phyloP scores from a whole-genome alignment of 2,329 filamentous ascomycete genomes.

The Hirsutella minnesotensis region DNA sequence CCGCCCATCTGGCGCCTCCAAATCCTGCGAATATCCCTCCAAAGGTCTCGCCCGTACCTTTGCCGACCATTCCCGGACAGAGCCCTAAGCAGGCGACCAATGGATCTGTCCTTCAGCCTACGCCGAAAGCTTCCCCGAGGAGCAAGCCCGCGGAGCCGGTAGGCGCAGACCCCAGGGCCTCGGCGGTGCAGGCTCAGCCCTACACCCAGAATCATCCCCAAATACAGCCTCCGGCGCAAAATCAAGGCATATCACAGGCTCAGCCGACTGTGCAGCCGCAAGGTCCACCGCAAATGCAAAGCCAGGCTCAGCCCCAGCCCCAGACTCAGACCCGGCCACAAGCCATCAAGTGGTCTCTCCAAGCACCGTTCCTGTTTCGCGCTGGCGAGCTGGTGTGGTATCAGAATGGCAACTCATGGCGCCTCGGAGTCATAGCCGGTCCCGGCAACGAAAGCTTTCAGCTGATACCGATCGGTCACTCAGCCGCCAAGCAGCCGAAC shows the following conservation, averaged over 20 bases:
- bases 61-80: conserved; percentile 22
- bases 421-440: conserved; percentile 31
- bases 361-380: conserved; percentile 28
- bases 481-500: conserved; percentile 22
- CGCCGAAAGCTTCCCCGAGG: not conserved
- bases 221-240: not conserved
- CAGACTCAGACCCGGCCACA: conserved; percentile 7
- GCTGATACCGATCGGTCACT: conserved; percentile 29
- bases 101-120: not conserved
- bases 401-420: conserved; percentile 33
- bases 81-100: conserved; percentile 19
- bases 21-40: conserved; percentile 3
- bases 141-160: not conserved
- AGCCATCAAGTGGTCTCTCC: conserved; percentile 18
- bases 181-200: conserved; percentile 3
- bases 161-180: not conserved
- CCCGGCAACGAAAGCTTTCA: conserved; percentile 19
- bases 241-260: not conserved
- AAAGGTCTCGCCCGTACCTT: conserved; percentile 24
- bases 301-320: conserved; percentile 8
- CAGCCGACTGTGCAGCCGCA: conserved; percentile 3
- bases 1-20: conserved; percentile 2
- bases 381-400: conserved; percentile 40
- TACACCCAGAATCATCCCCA: conserved; percentile 1
- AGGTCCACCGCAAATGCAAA: conserved; percentile 5